Conservation (phyloP, 2,329 filamentous ascomycete genomes). For the Aspergillus cejpii region DNA sequence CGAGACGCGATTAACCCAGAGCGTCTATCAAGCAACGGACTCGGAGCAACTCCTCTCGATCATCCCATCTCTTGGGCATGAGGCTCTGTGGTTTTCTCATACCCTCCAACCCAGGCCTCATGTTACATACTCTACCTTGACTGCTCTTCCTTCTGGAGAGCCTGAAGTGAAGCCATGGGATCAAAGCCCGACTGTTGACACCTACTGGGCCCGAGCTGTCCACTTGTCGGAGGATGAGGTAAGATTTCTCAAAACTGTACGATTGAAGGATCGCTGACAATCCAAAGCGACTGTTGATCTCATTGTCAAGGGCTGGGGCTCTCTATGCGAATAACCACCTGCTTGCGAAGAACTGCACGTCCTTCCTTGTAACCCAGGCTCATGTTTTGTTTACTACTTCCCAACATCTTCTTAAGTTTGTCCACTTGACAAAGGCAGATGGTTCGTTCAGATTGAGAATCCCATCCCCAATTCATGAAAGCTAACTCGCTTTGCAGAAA, state of each 20-base stretch:
- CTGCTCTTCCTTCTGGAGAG: constrained; percentile 12
- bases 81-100: constrained; percentile 36
- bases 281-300: constrained; percentile 47
- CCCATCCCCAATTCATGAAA: not conserved
- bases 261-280: constrained; percentile 9
- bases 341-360: constrained; percentile 82
- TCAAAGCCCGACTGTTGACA: constrained; percentile 32
- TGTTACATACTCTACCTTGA: constrained; percentile 30
- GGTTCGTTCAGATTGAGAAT: constrained; percentile 43
- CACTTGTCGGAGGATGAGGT: constrained; percentile 38
- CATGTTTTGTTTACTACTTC: constrained; percentile 91
- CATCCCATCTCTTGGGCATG: constrained; percentile 31
- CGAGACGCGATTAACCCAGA: constrained; percentile 28
- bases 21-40: constrained; percentile 28
- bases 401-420: constrained; percentile 88
- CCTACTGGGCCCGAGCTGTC: constrained; percentile 35
- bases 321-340: constrained; percentile 70
- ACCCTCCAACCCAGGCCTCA: constrained; percentile 19
- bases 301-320: constrained; percentile 67
- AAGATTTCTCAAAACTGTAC: constrained; percentile 7
- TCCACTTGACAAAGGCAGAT: constrained; percentile 65
- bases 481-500: constrained; percentile 47
- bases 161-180: constrained; percentile 21
- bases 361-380: constrained; percentile 70
- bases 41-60: constrained; percentile 34